phyloP scores from a whole-genome alignment of 306 rosid species.

The Medicago lupulina region DNA sequence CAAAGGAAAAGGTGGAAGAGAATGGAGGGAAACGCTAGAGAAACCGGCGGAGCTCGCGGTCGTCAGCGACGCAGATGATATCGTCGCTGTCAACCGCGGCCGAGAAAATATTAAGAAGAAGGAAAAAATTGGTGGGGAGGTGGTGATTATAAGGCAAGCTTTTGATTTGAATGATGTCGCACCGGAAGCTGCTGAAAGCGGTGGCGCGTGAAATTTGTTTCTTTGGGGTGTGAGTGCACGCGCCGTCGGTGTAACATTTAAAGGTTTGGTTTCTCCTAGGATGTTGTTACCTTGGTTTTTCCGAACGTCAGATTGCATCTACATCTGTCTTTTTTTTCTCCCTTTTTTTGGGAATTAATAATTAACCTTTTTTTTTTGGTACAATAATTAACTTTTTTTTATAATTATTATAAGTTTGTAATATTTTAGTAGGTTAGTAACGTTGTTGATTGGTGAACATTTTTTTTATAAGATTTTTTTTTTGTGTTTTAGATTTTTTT shows the following conservation, averaged over 20 bases:
- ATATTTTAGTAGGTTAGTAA: too few relatives aligned
- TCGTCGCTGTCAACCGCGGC: not conserved
- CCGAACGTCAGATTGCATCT: too few relatives aligned
- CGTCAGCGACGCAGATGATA: not conserved
- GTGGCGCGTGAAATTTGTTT: slow-evolving; percentile 27
- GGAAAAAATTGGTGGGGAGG: not conserved
- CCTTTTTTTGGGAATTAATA: too few relatives aligned
- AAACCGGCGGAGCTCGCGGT: slow-evolving; percentile 23
- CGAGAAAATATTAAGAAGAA: not conserved
- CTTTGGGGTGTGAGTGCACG: slow-evolving; percentile 12
- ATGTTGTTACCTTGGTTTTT: too few relatives aligned
- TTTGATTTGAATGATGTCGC: slow-evolving; percentile 65
- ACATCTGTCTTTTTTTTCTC: too few relatives aligned
- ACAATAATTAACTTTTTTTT: too few relatives aligned
- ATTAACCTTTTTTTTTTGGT: too few relatives aligned
- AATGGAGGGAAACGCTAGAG: slow-evolving; percentile 46
- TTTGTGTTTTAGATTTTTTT: too few relatives aligned
- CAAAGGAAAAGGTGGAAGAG: slow-evolving; percentile 39
- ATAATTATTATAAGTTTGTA: too few relatives aligned
- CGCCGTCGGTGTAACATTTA: slow-evolving; percentile 1
- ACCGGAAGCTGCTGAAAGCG: slow-evolving; percentile 49
- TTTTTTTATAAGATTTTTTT: too few relatives aligned
- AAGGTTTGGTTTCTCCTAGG: not conserved
- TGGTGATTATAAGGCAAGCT: not conserved
- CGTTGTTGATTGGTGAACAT: too few relatives aligned